phyloP scores from a whole-genome alignment of 371 early-diverging fungal genomes.

The Batrachochytrium dendrobatidis region DNA sequence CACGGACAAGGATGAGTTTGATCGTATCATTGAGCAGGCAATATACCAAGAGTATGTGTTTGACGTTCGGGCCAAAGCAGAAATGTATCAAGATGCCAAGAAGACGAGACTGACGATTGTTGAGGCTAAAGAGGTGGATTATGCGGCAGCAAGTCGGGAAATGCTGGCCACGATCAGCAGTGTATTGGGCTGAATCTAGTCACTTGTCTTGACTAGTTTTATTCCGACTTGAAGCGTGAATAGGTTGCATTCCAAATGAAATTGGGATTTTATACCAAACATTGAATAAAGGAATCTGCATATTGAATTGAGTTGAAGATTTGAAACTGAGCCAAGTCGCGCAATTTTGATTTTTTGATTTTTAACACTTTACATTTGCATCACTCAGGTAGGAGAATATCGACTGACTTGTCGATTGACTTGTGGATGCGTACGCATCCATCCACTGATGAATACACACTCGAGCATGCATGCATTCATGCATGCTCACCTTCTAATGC shows the following conservation, averaged over 20 bases:
- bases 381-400: too few species aligned
- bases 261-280: too few species aligned
- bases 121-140: conserved; percentile 49
- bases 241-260: too few species aligned
- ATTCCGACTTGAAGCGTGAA: too few species aligned
- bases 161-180: conserved; percentile 10
- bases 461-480: neutral
- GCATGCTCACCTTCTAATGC: neutral
- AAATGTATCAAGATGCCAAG: conserved; percentile 63
- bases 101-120: conserved; percentile 49
- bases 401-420: too few species aligned
- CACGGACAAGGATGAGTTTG: conserved; percentile 13
- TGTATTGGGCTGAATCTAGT: conserved; percentile 1
- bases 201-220: too few species aligned
- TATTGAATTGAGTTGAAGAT: too few species aligned
- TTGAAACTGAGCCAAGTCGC: too few species aligned
- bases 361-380: too few species aligned
- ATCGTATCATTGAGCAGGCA: conserved; percentile 43
- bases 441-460: neutral
- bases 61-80: conserved; percentile 70
- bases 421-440: neutral
- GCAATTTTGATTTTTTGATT: too few species aligned
- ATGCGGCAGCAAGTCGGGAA: conserved; percentile 17
- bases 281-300: too few species aligned
- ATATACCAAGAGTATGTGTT: conserved; percentile 61